These are phyloP conservation scores for Schoenoplectus triqueter DNA, from an alignment of 202 grass and related monocot species.

Conservation along the genomic window DNA sequence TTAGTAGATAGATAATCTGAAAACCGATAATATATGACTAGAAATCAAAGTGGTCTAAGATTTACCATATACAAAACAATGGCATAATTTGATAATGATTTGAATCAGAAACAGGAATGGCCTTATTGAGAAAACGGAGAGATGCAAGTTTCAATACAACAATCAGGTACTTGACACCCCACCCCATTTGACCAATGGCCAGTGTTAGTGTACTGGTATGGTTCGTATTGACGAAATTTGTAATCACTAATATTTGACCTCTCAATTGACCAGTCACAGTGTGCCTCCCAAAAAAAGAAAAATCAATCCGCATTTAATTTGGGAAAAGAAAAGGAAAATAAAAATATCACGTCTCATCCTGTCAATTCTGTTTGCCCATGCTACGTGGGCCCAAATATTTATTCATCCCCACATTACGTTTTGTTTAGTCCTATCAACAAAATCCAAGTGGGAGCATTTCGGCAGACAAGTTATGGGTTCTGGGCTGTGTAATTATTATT, in stretches of 20 bases:
- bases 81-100: no score
- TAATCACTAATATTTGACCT: neutral
- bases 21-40: no score
- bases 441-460: slow-evolving; percentile 20
- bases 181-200: neutral
- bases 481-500: slow-evolving; percentile 23
- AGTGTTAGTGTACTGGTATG: neutral
- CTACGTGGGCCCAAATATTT: slow-evolving; percentile 9
- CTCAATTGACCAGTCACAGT: slow-evolving; percentile 15
- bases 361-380: slow-evolving; percentile 34
- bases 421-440: slow-evolving; percentile 34
- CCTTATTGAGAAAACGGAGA: no score
- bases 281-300: neutral
- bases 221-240: neutral
- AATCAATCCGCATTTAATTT: slow-evolving; percentile 14
- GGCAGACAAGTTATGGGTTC: slow-evolving; percentile 23
- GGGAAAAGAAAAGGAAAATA: neutral
- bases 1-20: no score
- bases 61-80: no score
- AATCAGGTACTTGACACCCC: neutral
- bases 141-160: no score
- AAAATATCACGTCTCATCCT: slow-evolving; percentile 16
- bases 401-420: slow-evolving; percentile 17
- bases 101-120: no score
- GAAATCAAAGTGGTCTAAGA: no score